Percentiles rank a stretch among this genome's conserved stretches.
These are phyloP conservation scores for Saraca asoca DNA, from an alignment of 331 rosid genomes.

Conservation along the genomic window DNA sequence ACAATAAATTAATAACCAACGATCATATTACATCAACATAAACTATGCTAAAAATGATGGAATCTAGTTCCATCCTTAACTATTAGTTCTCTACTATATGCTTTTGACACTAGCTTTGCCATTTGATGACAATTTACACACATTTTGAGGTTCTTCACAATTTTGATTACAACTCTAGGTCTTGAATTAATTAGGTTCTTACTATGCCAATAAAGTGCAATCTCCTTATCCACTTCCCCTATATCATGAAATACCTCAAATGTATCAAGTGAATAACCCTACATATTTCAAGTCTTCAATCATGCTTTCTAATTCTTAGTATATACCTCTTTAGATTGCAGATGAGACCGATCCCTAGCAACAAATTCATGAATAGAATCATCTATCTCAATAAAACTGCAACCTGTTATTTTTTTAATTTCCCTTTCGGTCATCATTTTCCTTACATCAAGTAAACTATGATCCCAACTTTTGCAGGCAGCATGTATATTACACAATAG, in stretches of 20 bases:
- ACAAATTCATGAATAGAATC: constrained; percentile 78
- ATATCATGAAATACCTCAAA: constrained; percentile 84
- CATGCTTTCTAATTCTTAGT: constrained; percentile 55
- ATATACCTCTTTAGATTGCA: constrained; percentile 60
- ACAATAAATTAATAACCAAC: constrained; percentile 58
- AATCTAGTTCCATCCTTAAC: constrained; percentile 73
- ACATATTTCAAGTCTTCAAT: constrained; percentile 55
- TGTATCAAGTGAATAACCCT: constrained; percentile 73
- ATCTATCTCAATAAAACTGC: constrained; percentile 82
- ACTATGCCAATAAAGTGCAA: constrained; percentile 63
- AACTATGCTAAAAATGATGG: constrained; percentile 75
- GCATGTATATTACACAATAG: constrained; percentile 77
- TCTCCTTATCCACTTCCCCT: constrained; percentile 85
- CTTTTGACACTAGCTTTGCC: constrained; percentile 67
- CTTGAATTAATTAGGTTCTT: constrained; percentile 68
- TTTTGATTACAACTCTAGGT: constrained; percentile 62
- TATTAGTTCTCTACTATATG: too few species aligned
- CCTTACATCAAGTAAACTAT: constrained; percentile 52
- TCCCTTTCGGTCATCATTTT: constrained; percentile 61
- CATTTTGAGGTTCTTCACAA: constrained; percentile 87
- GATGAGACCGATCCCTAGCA: constrained; percentile 82
- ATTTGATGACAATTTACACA: constrained; percentile 80
- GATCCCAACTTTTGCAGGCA: constrained; percentile 68
- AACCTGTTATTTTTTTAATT: constrained; percentile 86
- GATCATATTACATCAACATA: constrained; percentile 75